Conservation (phyloP, 495 filamentous ascomycete genomes). For the Thermothielavioides terrestris region DNA sequence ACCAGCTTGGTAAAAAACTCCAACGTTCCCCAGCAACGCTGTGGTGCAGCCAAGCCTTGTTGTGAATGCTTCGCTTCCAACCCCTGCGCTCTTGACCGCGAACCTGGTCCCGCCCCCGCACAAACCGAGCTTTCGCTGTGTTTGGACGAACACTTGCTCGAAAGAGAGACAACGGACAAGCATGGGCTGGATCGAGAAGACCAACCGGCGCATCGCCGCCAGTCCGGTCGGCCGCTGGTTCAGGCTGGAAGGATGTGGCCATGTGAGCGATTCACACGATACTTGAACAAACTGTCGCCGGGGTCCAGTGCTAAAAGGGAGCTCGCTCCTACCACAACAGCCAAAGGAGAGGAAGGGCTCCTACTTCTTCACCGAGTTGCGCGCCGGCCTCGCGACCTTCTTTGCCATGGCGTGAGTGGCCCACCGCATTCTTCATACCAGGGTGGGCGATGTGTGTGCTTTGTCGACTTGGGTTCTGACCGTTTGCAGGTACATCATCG, state of each 20-base stretch:
- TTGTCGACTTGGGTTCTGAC: conserved; percentile 2
- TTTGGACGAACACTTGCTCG: conserved; percentile 1
- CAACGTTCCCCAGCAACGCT: not conserved
- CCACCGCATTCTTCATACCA: too few species aligned
- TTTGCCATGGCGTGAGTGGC: conserved; percentile 72
- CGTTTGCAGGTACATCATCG: conserved; percentile 47
- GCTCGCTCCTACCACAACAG: conserved; percentile 52
- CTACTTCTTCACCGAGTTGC: conserved; percentile 70
- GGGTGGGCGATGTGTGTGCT: too few species aligned
- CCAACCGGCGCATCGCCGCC: conserved; percentile 47
- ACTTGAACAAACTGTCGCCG: conserved; percentile 24
- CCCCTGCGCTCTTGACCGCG: not conserved
- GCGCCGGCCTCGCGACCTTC: conserved; percentile 72
- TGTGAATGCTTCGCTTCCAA: not conserved
- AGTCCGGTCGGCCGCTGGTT: conserved; percentile 64
- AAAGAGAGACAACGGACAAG: conserved; percentile 5
- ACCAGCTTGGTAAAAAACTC: not conserved
- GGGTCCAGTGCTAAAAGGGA: conserved; percentile 38
- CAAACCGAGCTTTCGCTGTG: not conserved
- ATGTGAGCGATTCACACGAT: conserved; percentile 43
- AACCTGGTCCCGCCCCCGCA: not conserved
- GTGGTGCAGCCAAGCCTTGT: too few species aligned
- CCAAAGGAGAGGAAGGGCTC: conserved; percentile 61
- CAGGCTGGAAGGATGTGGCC: conserved; percentile 62
- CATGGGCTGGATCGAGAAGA: conserved; percentile 42